phyloP scores from a whole-genome alignment of 257 asterid species.

The Jaltomata sinuosa region DNA sequence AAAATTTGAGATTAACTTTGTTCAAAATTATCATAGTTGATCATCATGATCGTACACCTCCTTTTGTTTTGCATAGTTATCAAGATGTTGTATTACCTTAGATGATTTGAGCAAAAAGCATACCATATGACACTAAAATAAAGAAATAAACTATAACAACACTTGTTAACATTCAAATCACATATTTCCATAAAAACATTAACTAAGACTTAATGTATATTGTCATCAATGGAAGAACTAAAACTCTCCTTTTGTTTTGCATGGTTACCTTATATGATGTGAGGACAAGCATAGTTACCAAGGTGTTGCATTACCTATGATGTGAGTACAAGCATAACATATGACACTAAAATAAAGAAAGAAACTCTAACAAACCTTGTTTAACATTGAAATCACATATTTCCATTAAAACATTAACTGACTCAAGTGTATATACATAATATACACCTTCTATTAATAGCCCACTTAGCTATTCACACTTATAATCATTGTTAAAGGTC shows the following conservation, averaged over 20 bases:
- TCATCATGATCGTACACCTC: not conserved
- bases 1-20: not conserved
- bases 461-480: not conserved
- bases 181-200: not conserved
- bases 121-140: not conserved
- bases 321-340: not conserved
- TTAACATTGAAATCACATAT: not conserved
- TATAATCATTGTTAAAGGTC: not conserved
- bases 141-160: not conserved
- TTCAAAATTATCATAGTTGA: not conserved
- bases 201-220: not conserved
- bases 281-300: not conserved
- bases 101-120: not conserved
- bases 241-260: not conserved
- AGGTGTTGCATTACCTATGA: not conserved
- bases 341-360: not conserved
- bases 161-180: not conserved
- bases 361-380: not conserved
- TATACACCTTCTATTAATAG: not conserved
- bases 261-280: no score
- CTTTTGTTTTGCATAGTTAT: not conserved
- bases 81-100: not conserved
- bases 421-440: not conserved
- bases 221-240: no score
- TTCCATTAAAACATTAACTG: not conserved